Conservation (phyloP, 805 yeast genomes). For the Ogataea pignaliae region DNA sequence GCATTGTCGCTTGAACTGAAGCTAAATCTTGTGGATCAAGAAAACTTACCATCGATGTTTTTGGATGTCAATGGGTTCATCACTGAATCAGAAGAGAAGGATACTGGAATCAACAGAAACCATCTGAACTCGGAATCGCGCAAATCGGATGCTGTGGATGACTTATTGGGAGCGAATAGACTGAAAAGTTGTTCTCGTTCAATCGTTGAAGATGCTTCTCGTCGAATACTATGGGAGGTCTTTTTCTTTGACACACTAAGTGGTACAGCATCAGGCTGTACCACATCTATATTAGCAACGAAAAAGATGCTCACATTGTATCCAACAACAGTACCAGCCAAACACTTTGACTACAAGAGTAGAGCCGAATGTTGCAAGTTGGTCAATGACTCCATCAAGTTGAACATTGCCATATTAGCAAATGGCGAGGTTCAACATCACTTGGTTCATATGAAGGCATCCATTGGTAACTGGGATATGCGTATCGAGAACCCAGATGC, state of each 20-base stretch:
- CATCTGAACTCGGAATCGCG: slow-evolving; percentile 16
- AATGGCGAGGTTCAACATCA: slow-evolving; percentile 34
- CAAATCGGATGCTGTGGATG: slow-evolving; percentile 9
- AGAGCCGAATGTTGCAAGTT: slow-evolving; percentile 42
- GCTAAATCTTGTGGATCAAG: slow-evolving; percentile 36
- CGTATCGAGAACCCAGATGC: slow-evolving; percentile 39
- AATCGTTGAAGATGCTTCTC: slow-evolving; percentile 31
- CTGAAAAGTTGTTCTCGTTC: slow-evolving; percentile 16
- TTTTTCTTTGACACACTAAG: slow-evolving; percentile 48
- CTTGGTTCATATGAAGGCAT: slow-evolving; percentile 38
- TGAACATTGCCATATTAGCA: slow-evolving; percentile 42
- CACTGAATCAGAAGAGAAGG: slow-evolving; percentile 12
- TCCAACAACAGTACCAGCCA: slow-evolving; percentile 34
- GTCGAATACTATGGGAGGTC: slow-evolving; percentile 49
- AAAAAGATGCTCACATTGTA: slow-evolving; percentile 33
- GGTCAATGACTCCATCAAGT: slow-evolving; percentile 45
- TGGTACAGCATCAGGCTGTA: slow-evolving; percentile 50
- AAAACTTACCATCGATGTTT: slow-evolving; percentile 21
- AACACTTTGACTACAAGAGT: slow-evolving; percentile 42
- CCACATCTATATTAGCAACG: slow-evolving; percentile 37
- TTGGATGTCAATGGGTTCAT: slow-evolving; percentile 33
- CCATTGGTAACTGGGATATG: slow-evolving; percentile 48
- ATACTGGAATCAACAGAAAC: background rate
- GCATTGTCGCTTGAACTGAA: slow-evolving; percentile 34
- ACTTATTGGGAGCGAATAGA: slow-evolving; percentile 15